These are phyloP conservation scores for Malus fusca DNA, from an alignment of 306 rosid genomes.

Conservation along the genomic window DNA sequence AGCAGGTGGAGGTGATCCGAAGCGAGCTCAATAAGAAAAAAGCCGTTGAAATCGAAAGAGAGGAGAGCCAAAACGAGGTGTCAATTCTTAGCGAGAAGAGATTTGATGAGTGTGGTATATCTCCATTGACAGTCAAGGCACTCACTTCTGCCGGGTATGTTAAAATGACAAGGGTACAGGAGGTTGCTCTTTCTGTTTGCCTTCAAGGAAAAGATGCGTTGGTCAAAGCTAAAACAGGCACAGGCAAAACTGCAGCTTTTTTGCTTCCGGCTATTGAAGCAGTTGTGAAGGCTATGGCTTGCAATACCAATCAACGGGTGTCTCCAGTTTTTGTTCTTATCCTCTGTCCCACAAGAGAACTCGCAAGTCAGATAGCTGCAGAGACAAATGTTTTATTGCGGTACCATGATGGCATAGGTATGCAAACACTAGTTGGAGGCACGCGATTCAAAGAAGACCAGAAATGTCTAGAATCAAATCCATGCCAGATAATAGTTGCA, in stretches of 20 bases:
- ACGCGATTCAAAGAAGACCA: constrained; percentile 81
- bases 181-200: constrained; percentile 57
- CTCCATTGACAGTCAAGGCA: constrained; percentile 68
- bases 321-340: constrained; percentile 69
- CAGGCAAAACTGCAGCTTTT: constrained; percentile 87
- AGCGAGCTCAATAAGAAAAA: constrained; percentile 50
- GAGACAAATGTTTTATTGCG: constrained; percentile 69
- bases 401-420: constrained; percentile 71
- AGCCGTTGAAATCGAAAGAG: constrained; percentile 19
- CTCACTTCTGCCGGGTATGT: constrained; percentile 68
- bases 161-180: constrained; percentile 77
- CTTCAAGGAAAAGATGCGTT: constrained; percentile 77
- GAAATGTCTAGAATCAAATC: constrained; percentile 75
- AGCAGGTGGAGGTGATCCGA: constrained; percentile 61
- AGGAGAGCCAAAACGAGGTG: constrained; percentile 24
- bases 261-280: constrained; percentile 99
- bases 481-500: constrained; percentile 93
- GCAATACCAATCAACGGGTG: constrained; percentile 45
- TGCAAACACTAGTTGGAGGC: constrained; percentile 89
- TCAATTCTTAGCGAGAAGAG: constrained; percentile 52
- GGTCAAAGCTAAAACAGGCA: constrained; percentile 94
- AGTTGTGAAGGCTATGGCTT: constrained; percentile 64
- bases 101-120: constrained; percentile 79
- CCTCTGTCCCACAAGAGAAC: constrained; percentile 95
- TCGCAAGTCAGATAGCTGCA: constrained; percentile 87